Conservation (phyloP, 2,329 filamentous ascomycete species). For the Chlorencoelia australis region DNA sequence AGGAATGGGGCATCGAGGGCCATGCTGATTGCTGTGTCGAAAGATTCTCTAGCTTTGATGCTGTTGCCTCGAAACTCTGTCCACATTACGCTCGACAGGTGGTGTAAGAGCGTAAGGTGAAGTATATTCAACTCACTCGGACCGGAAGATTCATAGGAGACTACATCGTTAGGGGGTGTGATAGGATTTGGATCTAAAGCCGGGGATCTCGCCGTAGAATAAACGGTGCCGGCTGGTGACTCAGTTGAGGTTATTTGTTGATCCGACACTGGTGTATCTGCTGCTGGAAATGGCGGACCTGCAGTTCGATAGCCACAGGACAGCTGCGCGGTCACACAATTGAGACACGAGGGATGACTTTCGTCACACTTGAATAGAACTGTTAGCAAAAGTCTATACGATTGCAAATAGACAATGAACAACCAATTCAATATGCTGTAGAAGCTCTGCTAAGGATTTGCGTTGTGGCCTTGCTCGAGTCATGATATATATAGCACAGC, state of each 20-base stretch:
- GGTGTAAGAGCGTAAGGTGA: background rate
- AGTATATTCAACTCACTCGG: background rate
- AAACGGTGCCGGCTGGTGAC: background rate
- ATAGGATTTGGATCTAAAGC: background rate
- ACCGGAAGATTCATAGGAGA: background rate
- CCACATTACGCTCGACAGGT: constrained; percentile 5
- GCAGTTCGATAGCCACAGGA: constrained; percentile 10
- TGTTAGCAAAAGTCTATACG: no score
- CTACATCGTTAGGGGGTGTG: background rate
- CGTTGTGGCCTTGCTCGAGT: background rate
- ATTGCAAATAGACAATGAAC: no score
- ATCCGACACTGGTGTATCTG: background rate
- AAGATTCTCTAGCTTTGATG: background rate
- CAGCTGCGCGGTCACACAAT: constrained; percentile 11
- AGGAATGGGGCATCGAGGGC: constrained; percentile 22
- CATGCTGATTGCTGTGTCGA: background rate
- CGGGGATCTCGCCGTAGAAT: background rate
- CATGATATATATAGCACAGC: background rate
- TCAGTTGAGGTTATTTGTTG: no score
- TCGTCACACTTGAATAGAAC: constrained; percentile 17
- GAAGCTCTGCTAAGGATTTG: background rate
- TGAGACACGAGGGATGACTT: constrained; percentile 14
- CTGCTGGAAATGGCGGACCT: background rate
- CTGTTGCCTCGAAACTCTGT: background rate
- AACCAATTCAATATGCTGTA: background rate